A percentile compares a stretch with the other conserved stretches of the same genome.
phyloP scores from a whole-genome alignment of 176 grass and related monocot species.

The Aegilops sharonensis region DNA sequence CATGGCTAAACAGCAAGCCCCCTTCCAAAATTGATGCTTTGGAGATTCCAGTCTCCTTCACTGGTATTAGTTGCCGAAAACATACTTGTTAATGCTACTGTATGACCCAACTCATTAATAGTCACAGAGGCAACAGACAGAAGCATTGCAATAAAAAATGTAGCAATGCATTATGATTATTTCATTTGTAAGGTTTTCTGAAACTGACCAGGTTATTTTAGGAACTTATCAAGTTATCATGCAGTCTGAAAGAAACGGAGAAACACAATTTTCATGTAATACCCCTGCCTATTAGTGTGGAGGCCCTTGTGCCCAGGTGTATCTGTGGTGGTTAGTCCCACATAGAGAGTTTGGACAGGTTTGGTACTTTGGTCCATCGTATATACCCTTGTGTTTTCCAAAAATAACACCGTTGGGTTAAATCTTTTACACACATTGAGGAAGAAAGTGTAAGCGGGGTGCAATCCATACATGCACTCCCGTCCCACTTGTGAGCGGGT shows the following conservation, averaged over 20 bases:
- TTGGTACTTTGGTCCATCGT: background rate
- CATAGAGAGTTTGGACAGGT: background rate
- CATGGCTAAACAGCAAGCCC: background rate
- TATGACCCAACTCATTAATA: background rate
- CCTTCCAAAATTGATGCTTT: background rate
- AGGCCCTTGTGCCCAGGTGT: background rate
- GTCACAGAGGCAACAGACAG: background rate
- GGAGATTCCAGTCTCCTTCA: background rate
- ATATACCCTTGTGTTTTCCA: background rate
- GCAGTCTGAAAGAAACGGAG: background rate
- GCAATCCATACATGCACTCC: background rate
- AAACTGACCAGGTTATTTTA: background rate
- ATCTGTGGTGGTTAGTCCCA: background rate
- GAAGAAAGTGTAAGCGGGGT: background rate
- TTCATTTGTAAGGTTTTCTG: background rate
- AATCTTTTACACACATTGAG: background rate
- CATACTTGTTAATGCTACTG: background rate
- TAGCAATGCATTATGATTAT: background rate
- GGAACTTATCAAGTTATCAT: no score
- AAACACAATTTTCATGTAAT: background rate
- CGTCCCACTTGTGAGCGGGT: background rate
- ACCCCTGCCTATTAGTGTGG: background rate
- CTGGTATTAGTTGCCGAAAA: background rate
- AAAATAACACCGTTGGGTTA: background rate
- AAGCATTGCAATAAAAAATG: background rate